Evolutionary conservation across 352 stramenopile genomes (phyloP).

Genomic region (Peronospora farinosa): DNA sequence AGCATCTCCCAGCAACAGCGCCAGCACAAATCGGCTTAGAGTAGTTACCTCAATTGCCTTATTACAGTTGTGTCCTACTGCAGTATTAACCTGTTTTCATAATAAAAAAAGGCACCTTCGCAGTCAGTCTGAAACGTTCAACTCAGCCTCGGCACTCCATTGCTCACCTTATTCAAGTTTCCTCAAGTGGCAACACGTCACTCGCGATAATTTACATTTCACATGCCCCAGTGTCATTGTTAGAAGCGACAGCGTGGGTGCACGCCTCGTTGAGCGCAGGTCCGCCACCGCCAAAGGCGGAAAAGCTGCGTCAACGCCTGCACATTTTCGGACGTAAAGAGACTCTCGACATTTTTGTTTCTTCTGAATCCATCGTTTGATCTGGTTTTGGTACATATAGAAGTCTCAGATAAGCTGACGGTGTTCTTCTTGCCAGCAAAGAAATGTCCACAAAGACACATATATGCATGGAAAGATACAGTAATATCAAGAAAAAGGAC

Average conservation of each 20-base stretch:
- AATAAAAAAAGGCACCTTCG: not conserved
- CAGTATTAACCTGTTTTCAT: constrained; percentile 37
- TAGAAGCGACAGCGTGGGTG: constrained; percentile 37
- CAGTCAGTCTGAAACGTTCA: not conserved
- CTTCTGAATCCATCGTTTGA: not conserved
- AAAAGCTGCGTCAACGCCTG: constrained; percentile 53
- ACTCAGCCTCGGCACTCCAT: not conserved
- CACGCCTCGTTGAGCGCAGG: constrained; percentile 50
- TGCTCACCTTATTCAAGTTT: constrained; percentile 45
- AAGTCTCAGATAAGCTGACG: constrained; percentile 23
- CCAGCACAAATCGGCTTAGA: constrained; percentile 45
- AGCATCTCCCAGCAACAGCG: constrained; percentile 38
- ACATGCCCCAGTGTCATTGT: constrained; percentile 28
- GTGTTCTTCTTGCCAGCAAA: constrained; percentile 44
- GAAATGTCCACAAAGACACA: constrained; percentile 20
- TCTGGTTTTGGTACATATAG: constrained; percentile 5
- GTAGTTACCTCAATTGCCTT: constrained; percentile 37
- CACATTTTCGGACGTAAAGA: constrained; percentile 48
- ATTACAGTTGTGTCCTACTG: constrained; percentile 48
- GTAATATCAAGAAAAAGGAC: constrained; percentile 1
- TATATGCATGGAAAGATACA: not conserved
- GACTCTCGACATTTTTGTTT: not conserved
- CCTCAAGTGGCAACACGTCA: constrained; percentile 56
- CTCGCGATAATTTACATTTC: constrained; percentile 50
- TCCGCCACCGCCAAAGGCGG: constrained; percentile 44